Conservation (phyloP, 2,329 filamentous ascomycete genomes). For the Cladosporium sp. region DNA sequence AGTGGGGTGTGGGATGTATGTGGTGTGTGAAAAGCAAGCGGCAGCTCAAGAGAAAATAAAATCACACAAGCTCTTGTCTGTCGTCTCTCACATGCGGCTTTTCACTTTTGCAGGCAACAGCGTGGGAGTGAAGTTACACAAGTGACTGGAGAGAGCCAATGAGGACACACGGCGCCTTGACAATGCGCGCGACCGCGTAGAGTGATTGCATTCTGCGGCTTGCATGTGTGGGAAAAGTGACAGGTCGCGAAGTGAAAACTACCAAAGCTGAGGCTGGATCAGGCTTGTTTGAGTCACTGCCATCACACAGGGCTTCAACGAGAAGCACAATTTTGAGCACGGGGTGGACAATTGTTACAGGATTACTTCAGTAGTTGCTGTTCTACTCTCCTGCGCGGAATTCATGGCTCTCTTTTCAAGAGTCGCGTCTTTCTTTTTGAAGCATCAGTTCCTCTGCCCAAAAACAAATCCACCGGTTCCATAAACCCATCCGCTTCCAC, state of each 20-base stretch:
- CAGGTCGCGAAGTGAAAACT: constrained; percentile 2
- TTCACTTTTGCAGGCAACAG: not conserved
- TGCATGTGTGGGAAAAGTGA: constrained; percentile 1
- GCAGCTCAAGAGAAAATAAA: too few relatives aligned
- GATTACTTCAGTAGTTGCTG: too few relatives aligned
- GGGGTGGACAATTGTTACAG: too few relatives aligned
- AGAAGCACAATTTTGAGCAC: too few relatives aligned
- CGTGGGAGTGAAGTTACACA: not conserved
- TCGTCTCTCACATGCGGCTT: not conserved
- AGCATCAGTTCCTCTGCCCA: constrained; percentile 24
- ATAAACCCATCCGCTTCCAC: constrained; percentile 23
- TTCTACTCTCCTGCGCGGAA: too few relatives aligned
- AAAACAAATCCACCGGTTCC: constrained; percentile 36
- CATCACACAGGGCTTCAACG: too few relatives aligned
- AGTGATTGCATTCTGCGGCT: not conserved
- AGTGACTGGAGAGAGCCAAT: not conserved
- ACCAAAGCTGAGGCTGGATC: not conserved
- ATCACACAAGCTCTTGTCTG: too few relatives aligned
- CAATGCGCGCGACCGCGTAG: not conserved
- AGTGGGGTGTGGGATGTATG: not conserved
- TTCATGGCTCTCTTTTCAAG: too few relatives aligned
- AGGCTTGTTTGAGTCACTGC: too few relatives aligned
- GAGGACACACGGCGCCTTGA: not conserved
- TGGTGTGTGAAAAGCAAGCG: too few relatives aligned
- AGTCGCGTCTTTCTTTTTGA: not conserved